These are phyloP conservation scores for Rhizoctonia solani DNA, from an alignment of 1,284 basidiomycete species.

Conservation along the genomic window DNA sequence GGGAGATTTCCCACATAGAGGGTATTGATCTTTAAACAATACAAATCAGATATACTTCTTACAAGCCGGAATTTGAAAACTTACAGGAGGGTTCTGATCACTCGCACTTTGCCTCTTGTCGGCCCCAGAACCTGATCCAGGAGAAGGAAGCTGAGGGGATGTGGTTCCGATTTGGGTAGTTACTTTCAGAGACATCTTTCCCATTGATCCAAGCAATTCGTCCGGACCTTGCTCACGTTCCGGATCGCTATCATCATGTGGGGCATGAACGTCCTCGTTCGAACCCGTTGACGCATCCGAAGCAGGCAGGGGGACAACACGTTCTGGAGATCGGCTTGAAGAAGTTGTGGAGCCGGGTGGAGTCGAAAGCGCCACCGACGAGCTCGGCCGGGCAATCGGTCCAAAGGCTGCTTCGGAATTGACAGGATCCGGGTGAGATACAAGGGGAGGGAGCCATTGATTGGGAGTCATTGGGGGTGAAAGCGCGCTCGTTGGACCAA, in stretches of 20 bases:
- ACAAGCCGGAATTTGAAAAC: slow-evolving; percentile 41
- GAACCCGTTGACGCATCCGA: slow-evolving; percentile 27
- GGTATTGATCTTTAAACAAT: slow-evolving; percentile 73
- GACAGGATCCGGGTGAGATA: slow-evolving; percentile 4
- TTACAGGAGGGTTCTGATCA: slow-evolving; percentile 86
- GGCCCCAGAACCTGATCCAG: slow-evolving; percentile 50
- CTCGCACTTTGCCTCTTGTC: slow-evolving; percentile 57
- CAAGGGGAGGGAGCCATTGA: slow-evolving; percentile 19
- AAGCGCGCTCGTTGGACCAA: slow-evolving; percentile 6
- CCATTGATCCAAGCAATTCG: slow-evolving; percentile 3
- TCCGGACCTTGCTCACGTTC: slow-evolving; percentile 8
- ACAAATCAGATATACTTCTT: slow-evolving; percentile 34
- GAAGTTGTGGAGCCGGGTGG: slow-evolving; percentile 17
- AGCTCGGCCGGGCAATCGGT: slow-evolving; percentile 27
- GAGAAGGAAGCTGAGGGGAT: slow-evolving; percentile 54
- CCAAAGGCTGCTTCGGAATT: slow-evolving; percentile 3
- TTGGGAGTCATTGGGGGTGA: slow-evolving; percentile 29
- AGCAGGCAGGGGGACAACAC: slow-evolving; percentile 34
- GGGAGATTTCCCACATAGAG: slow-evolving; percentile 94
- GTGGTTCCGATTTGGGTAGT: slow-evolving; percentile 53
- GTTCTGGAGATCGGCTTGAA: slow-evolving; percentile 25
- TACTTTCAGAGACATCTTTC: slow-evolving; percentile 23
- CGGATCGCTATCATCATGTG: slow-evolving; percentile 1
- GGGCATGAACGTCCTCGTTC: slow-evolving; percentile 7
- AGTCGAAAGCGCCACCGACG: slow-evolving; percentile 24